phyloP scores from a whole-genome alignment of 176 grass and related monocot genomes.

The Zea luxurians region DNA sequence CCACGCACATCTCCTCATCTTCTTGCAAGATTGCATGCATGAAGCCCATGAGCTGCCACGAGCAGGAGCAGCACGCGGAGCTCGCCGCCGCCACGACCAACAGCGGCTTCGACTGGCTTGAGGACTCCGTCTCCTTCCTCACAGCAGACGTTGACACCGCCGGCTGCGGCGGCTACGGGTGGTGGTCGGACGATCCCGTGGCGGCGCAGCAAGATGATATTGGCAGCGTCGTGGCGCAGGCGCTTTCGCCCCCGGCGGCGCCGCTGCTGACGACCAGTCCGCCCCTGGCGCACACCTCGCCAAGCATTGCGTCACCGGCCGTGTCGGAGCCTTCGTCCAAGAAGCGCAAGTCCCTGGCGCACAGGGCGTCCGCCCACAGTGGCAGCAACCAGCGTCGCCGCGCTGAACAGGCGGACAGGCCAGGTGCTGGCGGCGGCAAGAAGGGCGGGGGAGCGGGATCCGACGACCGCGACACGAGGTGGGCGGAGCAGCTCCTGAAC shows the following conservation, averaged over 20 bases:
- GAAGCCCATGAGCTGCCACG: constrained; percentile 46
- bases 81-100: constrained; percentile 4
- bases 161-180: constrained; percentile 24
- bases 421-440: constrained; percentile 19
- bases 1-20: constrained; percentile 25
- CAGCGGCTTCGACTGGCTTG: constrained; percentile 45
- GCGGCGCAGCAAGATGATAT: constrained; percentile 44
- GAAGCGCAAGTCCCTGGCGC: constrained; percentile 50
- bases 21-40: constrained; percentile 29
- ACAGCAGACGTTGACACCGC: constrained; percentile 37
- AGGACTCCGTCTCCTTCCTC: constrained; percentile 56
- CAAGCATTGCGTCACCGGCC: constrained; percentile 35
- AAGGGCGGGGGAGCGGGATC: constrained; percentile 43
- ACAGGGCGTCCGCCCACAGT: constrained; percentile 19
- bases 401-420: constrained; percentile 18
- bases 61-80: constrained; percentile 22
- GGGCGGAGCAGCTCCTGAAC: constrained; percentile 92
- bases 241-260: constrained; percentile 39
- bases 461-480: constrained; percentile 51
- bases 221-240: constrained; percentile 52
- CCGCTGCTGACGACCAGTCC: not conserved
- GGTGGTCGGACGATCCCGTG: constrained; percentile 35
- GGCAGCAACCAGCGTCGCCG: constrained; percentile 37
- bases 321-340: constrained; percentile 34
- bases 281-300: constrained; percentile 6